Evolutionary conservation across 2,329 filamentous ascomycete genomes (phyloP).

Genomic region (Venturia oleaginea): DNA sequence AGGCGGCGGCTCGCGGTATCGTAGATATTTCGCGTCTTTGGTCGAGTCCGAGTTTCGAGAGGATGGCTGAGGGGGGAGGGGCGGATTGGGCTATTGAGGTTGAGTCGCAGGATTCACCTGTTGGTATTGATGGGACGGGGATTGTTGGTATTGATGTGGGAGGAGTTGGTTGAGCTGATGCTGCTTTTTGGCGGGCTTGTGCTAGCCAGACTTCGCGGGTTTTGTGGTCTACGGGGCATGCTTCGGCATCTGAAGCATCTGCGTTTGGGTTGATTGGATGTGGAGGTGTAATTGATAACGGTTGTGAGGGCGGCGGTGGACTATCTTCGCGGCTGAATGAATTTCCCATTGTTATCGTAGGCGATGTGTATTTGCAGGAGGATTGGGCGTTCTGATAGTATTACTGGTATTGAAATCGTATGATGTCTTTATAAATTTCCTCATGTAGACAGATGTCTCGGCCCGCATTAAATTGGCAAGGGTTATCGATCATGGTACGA

Average conservation of each 20-base stretch:
- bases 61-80: constrained; percentile 22
- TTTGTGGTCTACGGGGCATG: constrained; percentile 85
- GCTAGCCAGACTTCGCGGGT: constrained; percentile 80
- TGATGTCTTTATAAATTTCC: constrained; percentile 5
- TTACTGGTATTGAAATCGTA: background rate
- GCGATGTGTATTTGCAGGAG: background rate
- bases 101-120: constrained; percentile 16
- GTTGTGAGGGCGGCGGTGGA: background rate
- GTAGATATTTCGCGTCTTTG: constrained; percentile 66
- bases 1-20: constrained; percentile 48
- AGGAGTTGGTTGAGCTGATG: constrained; percentile 17
- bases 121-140: constrained; percentile 25
- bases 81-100: constrained; percentile 15
- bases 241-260: constrained; percentile 28
- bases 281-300: background rate
- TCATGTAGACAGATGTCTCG: background rate
- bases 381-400: background rate
- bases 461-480: background rate
- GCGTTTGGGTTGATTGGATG: background rate
- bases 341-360: background rate
- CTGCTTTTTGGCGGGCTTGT: constrained; percentile 47
- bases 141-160: constrained; percentile 17
- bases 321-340: background rate
- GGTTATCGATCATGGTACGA: background rate
- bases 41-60: constrained; percentile 39